Percentiles rank a stretch among this genome's conserved stretches.
phyloP scores from a whole-genome alignment of 2,329 filamentous ascomycete species.

The Fusarium nisikadoi region DNA sequence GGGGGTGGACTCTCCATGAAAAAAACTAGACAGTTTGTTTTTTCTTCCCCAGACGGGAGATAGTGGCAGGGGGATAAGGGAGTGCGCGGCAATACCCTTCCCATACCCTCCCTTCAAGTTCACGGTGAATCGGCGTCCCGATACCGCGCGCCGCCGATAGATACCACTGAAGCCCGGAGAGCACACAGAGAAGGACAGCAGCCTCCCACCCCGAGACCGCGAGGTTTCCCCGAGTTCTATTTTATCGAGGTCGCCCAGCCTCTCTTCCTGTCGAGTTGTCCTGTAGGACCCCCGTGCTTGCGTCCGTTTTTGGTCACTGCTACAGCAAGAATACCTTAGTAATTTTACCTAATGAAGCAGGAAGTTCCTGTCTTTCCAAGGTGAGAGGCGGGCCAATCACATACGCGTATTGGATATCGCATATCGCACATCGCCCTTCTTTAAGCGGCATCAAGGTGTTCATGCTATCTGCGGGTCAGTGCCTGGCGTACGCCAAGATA shows the following conservation, averaged over 20 bases:
- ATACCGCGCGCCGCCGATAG: conserved; percentile 29
- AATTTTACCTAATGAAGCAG: conserved; percentile 38
- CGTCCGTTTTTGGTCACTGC: conserved; percentile 6
- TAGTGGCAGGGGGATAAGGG: not conserved
- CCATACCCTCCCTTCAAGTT: conserved; percentile 11
- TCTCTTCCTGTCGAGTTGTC: not conserved
- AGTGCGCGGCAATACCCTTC: conserved; percentile 1
- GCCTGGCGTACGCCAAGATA: conserved; percentile 23
- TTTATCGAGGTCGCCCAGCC: not conserved
- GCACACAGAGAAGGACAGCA: not conserved
- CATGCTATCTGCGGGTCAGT: conserved; percentile 21
- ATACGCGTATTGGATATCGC: not conserved
- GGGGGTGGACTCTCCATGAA: conserved; percentile 35
- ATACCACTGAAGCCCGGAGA: conserved; percentile 6
- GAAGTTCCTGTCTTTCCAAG: conserved; percentile 11
- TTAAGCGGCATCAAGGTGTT: conserved; percentile 20
- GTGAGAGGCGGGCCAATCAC: conserved; percentile 36
- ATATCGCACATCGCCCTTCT: conserved; percentile 11
- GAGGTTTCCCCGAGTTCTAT: conserved; percentile 32
- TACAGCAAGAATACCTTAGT: conserved; percentile 10
- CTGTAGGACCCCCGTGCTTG: not conserved
- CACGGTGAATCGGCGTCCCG: conserved; percentile 29
- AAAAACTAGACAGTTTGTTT: conserved; percentile 5
- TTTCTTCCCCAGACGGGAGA: conserved; percentile 27
- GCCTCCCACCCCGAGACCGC: conserved; percentile 23